phyloP scores from a whole-genome alignment of 192 early-diverging fungal species.

The Coemansia sp. region DNA sequence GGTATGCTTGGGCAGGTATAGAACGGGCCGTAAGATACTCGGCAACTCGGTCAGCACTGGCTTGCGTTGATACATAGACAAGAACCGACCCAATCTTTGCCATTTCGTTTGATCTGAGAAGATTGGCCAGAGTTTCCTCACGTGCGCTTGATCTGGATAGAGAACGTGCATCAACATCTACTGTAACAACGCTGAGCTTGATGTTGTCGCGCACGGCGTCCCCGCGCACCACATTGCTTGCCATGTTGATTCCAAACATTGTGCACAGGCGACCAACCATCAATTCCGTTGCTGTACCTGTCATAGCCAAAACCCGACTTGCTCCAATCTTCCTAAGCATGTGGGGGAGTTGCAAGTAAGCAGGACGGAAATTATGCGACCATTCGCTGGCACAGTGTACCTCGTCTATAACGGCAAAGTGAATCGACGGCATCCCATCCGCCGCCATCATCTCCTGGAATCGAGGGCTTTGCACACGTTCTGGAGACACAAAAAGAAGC shows the following conservation, averaged over 20 bases:
- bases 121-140: conserved; percentile 57
- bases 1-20: conserved; percentile 73
- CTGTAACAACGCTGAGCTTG: conserved; percentile 58
- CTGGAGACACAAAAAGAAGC: conserved; percentile 74
- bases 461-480: conserved; percentile 63
- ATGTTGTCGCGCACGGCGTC: conserved; percentile 64
- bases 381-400: conserved; percentile 84
- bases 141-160: conserved; percentile 33
- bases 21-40: conserved; percentile 65
- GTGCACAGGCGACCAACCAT: conserved; percentile 55
- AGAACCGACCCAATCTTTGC: conserved; percentile 60
- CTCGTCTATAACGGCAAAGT: conserved; percentile 75
- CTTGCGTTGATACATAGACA: conserved; percentile 66
- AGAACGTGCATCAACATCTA: conserved; percentile 16
- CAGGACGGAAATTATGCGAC: conserved; percentile 81
- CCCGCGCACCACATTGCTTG: conserved; percentile 57
- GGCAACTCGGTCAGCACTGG: conserved; percentile 68
- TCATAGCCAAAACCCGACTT: conserved; percentile 66
- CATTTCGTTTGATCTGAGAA: conserved; percentile 60
- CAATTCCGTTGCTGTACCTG: conserved; percentile 69
- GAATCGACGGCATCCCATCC: conserved; percentile 57
- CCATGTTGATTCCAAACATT: conserved; percentile 61
- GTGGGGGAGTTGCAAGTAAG: conserved; percentile 63
- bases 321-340: conserved; percentile 55
- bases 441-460: conserved; percentile 59